Conservation (phyloP, 176 grass and related monocot genomes). For the Rhipidocladum racemiflorum region DNA sequence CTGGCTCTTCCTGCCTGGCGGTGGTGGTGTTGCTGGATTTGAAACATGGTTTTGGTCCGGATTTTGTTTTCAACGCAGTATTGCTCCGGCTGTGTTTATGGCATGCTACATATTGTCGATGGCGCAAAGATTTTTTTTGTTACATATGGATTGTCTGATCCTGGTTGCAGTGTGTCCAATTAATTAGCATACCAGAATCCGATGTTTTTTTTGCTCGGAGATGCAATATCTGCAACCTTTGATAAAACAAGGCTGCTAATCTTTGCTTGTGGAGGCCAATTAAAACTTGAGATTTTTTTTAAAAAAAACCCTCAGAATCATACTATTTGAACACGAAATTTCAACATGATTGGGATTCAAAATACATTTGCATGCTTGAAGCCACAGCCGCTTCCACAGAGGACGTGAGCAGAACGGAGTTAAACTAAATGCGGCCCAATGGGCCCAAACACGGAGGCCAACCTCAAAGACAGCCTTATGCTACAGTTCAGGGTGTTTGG, state of each 20-base stretch:
- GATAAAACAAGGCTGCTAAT: not conserved
- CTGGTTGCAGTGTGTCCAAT: not conserved
- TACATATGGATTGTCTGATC: not conserved
- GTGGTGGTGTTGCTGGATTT: not conserved
- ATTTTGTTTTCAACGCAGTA: not conserved
- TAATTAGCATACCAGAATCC: not conserved
- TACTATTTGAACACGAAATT: not conserved
- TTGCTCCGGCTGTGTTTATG: not conserved
- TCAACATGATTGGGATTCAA: not conserved
- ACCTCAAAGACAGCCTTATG: not conserved
- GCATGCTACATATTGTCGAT: not conserved
- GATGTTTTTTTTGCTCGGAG: not conserved
- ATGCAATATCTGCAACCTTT: not conserved
- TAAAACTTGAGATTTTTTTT: not conserved
- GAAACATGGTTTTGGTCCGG: constrained; percentile 9
- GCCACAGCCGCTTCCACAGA: too few relatives aligned
- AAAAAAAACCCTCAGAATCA: not conserved
- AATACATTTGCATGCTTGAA: not conserved
- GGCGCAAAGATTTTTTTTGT: not conserved
- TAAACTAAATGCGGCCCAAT: too few relatives aligned
- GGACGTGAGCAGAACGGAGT: too few relatives aligned
- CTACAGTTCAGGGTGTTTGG: not conserved
- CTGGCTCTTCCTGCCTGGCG: not conserved
- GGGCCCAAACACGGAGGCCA: not conserved
- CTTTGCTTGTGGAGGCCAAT: not conserved